Evolutionary conservation across 2,329 filamentous ascomycete species (phyloP), one percentile per base, ranked within the genome.

Genomic region (Microthyrium microscopicum): DNA sequence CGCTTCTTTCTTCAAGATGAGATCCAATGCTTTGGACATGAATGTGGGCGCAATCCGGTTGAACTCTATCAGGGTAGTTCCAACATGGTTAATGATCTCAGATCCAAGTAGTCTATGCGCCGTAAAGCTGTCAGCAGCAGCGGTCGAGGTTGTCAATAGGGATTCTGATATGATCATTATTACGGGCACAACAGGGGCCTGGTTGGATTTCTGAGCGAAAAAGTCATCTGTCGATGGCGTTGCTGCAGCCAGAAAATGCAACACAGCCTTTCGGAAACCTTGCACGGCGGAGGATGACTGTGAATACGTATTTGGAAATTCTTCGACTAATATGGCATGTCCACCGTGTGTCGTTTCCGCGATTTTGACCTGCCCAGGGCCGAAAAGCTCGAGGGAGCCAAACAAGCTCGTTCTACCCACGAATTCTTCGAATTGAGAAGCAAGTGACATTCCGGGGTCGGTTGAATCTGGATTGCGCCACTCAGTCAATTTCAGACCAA

Each of bases 111-210:
- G 59, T 17, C 85, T 73, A 57, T 95, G 82, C 0, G 83, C 83
- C 1, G 89, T 98, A 46, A 95, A 84, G 53, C 81, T 94, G 48
- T 95, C 85, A 9, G 82, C 74, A 7, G 79, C 74, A 2, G 84
- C 77, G 3, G 81, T 85, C 5, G 76, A 84, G 2, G 84, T 89
- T 1, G 81, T 87, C 12, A 93, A 59, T 11, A 92, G 61, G 0
- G 83, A 91, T 54, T 98, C 89, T 1, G 89, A 94, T 32, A 98
- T 73, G 37, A 98, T 69, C 59, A 98, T 75, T 20, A 98, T 70
- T 22, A 95, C 64, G 0, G 89, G 89, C 2, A 70, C 73, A 18
- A 73, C 60, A 7, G 62, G 54, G 24, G 31, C 62, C 16, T 24
- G 22, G 20, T 18, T 13, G 4, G 28, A 39, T 31, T 52, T 31